phyloP scores from a whole-genome alignment of 202 grass and related monocot genomes.

The Setaria italica region DNA sequence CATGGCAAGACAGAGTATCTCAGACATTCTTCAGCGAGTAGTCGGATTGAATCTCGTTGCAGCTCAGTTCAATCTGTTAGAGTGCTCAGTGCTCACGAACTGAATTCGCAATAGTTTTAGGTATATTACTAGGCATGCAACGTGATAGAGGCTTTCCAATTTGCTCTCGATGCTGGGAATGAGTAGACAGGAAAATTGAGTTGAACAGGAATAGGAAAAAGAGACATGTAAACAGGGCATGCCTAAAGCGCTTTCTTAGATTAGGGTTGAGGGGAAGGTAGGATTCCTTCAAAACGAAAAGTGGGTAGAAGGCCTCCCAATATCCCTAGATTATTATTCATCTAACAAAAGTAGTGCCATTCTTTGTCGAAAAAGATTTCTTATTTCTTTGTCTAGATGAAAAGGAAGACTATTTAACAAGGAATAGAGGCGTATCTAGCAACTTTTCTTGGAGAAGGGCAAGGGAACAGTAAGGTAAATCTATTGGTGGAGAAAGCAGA shows the following conservation, averaged over 20 bases:
- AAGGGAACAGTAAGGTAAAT: background rate
- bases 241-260: background rate
- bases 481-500: background rate
- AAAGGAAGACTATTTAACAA: background rate
- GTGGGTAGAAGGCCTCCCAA: background rate
- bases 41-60: background rate
- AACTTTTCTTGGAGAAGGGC: background rate
- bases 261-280: background rate
- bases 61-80: background rate
- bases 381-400: background rate
- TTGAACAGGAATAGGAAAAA: background rate
- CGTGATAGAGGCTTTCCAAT: background rate
- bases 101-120: slow-evolving; percentile 1
- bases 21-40: background rate
- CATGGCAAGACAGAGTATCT: background rate
- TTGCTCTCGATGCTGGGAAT: background rate
- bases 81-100: background rate
- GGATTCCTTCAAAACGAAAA: background rate
- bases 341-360: background rate
- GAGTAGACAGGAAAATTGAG: background rate
- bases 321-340: background rate
- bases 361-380: background rate
- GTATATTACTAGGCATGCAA: background rate
- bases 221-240: background rate
- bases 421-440: background rate